Base-by-base conservation (phyloP, 495 filamentous ascomycete genomes). In the Trichoderma gamsii region DNA sequence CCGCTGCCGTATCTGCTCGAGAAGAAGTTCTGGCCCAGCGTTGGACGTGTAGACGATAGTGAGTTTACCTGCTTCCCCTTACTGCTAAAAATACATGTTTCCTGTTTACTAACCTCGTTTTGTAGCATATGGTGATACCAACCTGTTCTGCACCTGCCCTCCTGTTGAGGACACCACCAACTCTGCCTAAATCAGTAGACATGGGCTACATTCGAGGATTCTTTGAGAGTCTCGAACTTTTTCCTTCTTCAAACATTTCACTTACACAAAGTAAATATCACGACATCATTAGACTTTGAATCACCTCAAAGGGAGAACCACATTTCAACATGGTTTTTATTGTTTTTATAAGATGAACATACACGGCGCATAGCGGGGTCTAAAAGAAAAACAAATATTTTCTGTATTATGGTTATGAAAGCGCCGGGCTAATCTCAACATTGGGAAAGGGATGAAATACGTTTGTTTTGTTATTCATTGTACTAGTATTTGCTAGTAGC, bases 21-120 rank as follows among this genome's bases (percentile, higher is more conserved):
- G 85, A 97, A 96, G 88, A 99, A 99, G 83, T 97, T 98, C 81
- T 99, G 95, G 95, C 94, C 95, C 0, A 89, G 83, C 43, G 92
- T 97, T 43, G 91, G 91, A 9, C 84, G 95, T 73, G 82, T 98
- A 41, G 90, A 99, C 79, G 96, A 99, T 83, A 86, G 92, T 94
- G 81, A 82, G 87, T 82, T 61, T 64, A 29, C 25, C 52, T 41
- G 46, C 61, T 29, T 61, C 44, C n/a, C 68, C 68, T n/a, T 51
- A 9, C 32, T 32, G 8, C 21, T 13, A 18, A 35, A 7, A 23
- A 27, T 2, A 29, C 52, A 32, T 5, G 35, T 52, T 44, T 66
- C 4, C 12, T 46, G n/a, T 41, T 27, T 46, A 59, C 66, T 75
- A 76, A 51, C 29, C 44, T 35, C 29, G 35, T 65, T 15, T 64